These are phyloP conservation scores for Saccharomycopsis sp. DNA, from an alignment of 805 yeast species.

Conservation along the genomic window DNA sequence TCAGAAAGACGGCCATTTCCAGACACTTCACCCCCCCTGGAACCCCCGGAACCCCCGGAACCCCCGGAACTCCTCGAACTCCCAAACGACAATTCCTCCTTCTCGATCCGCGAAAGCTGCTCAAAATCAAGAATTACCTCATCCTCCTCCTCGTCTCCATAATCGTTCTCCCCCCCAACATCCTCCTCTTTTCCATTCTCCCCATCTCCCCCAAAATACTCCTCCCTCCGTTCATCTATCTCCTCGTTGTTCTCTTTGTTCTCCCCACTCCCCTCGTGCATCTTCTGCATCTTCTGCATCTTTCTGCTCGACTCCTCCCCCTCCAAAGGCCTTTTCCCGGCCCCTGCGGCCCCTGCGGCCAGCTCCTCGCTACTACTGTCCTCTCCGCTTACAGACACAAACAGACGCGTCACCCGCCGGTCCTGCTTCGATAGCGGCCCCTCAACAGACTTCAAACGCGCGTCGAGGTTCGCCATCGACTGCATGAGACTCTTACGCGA, in stretches of 20 bases:
- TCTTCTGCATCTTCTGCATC: neutral
- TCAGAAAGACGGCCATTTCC: too few species aligned
- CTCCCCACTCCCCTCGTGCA: too few species aligned
- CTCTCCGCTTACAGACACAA: too few species aligned
- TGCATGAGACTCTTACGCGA: conserved; percentile 15
- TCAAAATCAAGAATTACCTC: conserved; percentile 12
- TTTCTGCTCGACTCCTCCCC: neutral
- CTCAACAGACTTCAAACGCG: conserved; percentile 5
- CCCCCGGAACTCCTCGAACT: too few species aligned
- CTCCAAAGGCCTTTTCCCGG: neutral
- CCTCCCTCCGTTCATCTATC: neutral
- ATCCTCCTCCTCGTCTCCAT: conserved; percentile 9
- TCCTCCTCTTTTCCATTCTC: too few species aligned
- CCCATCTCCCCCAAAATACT: neutral
- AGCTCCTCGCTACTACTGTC: neutral
- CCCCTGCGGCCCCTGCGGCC: neutral
- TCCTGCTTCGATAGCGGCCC: neutral
- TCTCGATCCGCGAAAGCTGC: conserved; percentile 7
- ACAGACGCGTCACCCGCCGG: neutral
- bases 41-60: too few species aligned
- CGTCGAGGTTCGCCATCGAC: conserved; percentile 15
- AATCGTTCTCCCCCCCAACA: neutral
- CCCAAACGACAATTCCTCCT: neutral
- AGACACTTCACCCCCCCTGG: too few species aligned
- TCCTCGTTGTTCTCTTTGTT: neutral